Evolutionary conservation across 208 protist genomes (phyloP).

Genomic region (Jaenimonas drosophilae): DNA sequence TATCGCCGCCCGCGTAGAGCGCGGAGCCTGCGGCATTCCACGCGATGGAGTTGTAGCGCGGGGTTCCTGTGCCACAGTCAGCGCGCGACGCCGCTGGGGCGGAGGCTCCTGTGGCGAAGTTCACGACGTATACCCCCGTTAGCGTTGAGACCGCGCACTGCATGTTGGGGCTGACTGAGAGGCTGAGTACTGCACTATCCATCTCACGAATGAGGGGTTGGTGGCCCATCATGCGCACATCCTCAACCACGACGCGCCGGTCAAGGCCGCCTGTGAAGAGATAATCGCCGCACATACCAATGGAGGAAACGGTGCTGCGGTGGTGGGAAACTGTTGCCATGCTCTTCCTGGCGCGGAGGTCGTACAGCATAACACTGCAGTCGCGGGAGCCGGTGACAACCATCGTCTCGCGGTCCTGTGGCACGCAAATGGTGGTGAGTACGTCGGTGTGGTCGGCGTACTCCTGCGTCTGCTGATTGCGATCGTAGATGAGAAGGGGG

Average conservation of each 20-base stretch:
- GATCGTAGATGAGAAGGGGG: conserved; percentile 55
- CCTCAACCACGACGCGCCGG: conserved; percentile 56
- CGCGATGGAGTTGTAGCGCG: conserved; percentile 62
- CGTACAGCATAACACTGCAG: conserved; percentile 72
- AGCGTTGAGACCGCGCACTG: conserved; percentile 77
- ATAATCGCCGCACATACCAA: conserved; percentile 64
- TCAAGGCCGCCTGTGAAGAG: conserved; percentile 80
- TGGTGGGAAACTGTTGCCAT: conserved; percentile 44
- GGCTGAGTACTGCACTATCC: conserved; percentile 65
- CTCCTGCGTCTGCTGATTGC: conserved; percentile 42
- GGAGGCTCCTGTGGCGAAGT: conserved; percentile 39
- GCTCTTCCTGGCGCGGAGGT: conserved; percentile 31
- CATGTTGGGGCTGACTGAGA: conserved; percentile 55
- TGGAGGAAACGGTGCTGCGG: conserved; percentile 64
- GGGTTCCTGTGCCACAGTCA: conserved; percentile 35
- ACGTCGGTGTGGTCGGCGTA: conserved; percentile 80
- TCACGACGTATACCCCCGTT: conserved; percentile 72
- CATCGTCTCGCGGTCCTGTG: conserved; percentile 42
- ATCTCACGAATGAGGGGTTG: conserved; percentile 36
- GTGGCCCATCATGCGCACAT: conserved; percentile 72
- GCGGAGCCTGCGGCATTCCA: conserved; percentile 67
- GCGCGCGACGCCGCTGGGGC: conserved; percentile 32
- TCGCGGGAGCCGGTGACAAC: conserved; percentile 81
- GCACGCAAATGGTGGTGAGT: conserved; percentile 67
- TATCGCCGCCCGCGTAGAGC: conserved; percentile 69